phyloP scores from a whole-genome alignment of 352 stramenopile genomes.

The Phytophthora citricola region DNA sequence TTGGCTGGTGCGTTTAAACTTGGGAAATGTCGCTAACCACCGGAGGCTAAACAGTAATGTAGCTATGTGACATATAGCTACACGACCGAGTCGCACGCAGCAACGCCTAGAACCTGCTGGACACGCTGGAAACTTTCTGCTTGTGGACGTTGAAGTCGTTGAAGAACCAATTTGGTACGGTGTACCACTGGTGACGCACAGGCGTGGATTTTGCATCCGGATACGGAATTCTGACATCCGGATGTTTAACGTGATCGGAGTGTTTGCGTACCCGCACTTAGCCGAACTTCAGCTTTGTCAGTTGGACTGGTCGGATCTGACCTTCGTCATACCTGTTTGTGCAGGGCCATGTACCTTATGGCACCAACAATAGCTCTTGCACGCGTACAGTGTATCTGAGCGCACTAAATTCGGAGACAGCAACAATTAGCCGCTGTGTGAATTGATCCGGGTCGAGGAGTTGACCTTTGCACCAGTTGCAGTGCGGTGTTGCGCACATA shows the following conservation, averaged over 20 bases:
- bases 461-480: conserved; percentile 1
- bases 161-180: conserved; percentile 4
- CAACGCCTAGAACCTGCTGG: conserved; percentile 9
- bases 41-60: neutral
- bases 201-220: conserved; percentile 2
- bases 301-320: conserved; percentile 5
- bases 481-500: conserved; percentile 15
- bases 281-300: conserved; percentile 1
- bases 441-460: neutral
- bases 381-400: neutral
- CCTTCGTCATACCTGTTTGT: too few relatives aligned
- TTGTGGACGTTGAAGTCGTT: conserved; percentile 10
- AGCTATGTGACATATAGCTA: conserved; percentile 1
- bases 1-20: conserved; percentile 12
- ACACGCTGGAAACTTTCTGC: conserved; percentile 10
- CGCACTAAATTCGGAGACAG: conserved; percentile 1
- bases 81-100: conserved; percentile 21
- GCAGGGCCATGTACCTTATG: too few relatives aligned
- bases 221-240: conserved; percentile 1
- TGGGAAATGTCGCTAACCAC: neutral
- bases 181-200: conserved; percentile 5
- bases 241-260: neutral
- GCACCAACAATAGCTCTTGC: conserved; percentile 1
- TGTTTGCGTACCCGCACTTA: neutral
- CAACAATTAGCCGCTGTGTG: conserved; percentile 1